Evolutionary conservation across 2,329 filamentous ascomycete species (phyloP).

Genomic region (Tolypocladium amazonense): DNA sequence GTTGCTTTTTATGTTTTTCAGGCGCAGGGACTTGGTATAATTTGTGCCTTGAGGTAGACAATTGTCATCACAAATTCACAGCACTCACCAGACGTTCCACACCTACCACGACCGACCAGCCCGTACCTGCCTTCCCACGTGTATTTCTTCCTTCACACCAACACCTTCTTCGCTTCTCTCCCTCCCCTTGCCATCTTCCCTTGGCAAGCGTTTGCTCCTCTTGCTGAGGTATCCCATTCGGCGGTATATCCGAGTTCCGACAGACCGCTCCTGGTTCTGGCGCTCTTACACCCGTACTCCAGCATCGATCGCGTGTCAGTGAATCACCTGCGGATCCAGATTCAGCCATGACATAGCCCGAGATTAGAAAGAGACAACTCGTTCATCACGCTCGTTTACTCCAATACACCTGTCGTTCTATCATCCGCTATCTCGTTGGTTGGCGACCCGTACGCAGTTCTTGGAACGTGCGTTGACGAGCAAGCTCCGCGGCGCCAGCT

Average conservation of each 20-base stretch:
- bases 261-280: not conserved
- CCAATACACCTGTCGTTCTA: not conserved
- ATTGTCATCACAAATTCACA: not conserved
- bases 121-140: not conserved
- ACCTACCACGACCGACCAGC: not conserved
- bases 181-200: not conserved
- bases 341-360: not conserved
- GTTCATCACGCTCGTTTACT: not conserved
- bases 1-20: not conserved
- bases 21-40: not conserved
- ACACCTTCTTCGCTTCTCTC: not conserved
- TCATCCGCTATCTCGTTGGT: not conserved
- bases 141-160: not conserved
- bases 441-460: not conserved
- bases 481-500: not conserved
- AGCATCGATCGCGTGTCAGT: not conserved
- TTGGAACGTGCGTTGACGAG: not conserved
- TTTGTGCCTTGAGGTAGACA: not conserved
- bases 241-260: not conserved
- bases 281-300: not conserved
- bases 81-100: not conserved
- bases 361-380: not conserved
- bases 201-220: not conserved
- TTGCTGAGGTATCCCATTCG: not conserved
- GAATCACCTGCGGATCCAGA: not conserved